Conservation (phyloP, 257 asterid genomes). For the Handroanthus guayacan region DNA sequence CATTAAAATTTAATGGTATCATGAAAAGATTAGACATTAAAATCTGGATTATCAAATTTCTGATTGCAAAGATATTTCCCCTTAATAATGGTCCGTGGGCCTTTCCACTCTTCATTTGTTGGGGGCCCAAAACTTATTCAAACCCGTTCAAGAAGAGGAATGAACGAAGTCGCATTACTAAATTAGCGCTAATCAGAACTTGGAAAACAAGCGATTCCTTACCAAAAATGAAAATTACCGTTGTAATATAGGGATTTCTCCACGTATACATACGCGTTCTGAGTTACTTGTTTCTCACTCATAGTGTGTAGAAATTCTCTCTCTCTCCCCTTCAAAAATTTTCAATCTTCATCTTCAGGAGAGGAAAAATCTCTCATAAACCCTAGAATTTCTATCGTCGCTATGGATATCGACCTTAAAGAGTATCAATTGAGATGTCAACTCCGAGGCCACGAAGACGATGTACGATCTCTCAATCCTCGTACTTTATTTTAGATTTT, state of each 20-base stretch:
- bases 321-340: neutral
- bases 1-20: no score
- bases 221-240: neutral
- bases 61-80: no score
- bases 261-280: neutral
- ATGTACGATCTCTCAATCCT: constrained; percentile 52
- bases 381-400: constrained; percentile 20
- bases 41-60: no score
- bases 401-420: constrained; percentile 76
- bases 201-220: constrained; percentile 37
- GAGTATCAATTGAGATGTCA: constrained; percentile 85
- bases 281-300: no score
- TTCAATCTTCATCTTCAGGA: neutral
- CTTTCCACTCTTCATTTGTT: no score
- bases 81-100: no score
- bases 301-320: no score
- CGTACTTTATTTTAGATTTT: neutral
- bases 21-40: no score
- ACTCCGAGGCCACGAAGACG: constrained; percentile 95
- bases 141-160: neutral
- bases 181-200: constrained; percentile 14
- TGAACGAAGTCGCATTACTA: neutral
- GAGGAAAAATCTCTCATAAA: constrained; percentile 27
- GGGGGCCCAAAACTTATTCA: neutral
- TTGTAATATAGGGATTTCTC: neutral